A percentile compares a stretch with the other conserved stretches of the same genome.
Evolutionary conservation across 2,329 filamentous ascomycete genomes (phyloP).

Genomic region (Neonectria neomacrospora): DNA sequence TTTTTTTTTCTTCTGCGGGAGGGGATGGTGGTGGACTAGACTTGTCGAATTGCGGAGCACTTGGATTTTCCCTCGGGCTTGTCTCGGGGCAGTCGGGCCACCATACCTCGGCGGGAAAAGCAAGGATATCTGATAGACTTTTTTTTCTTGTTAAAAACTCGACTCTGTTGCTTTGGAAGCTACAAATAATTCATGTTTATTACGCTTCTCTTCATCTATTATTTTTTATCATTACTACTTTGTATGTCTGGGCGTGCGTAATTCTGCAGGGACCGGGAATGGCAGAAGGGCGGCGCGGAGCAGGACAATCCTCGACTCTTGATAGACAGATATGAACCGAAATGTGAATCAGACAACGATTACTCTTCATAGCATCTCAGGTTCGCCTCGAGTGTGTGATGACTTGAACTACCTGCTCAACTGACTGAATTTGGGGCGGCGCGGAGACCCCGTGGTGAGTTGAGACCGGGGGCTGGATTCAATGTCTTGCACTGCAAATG

Average conservation of each 20-base stretch:
- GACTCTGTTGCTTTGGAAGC: conserved; percentile 40
- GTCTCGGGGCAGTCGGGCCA: conserved; percentile 43
- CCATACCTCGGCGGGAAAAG: conserved; percentile 39
- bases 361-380: conserved; percentile 4
- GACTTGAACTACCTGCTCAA: not conserved
- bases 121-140: conserved; percentile 38
- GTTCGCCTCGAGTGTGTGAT: not conserved
- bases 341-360: conserved; percentile 20
- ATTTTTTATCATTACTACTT: conserved; percentile 10
- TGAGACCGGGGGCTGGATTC: conserved; percentile 18
- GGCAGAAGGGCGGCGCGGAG: conserved; percentile 4
- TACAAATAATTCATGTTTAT: conserved; percentile 32
- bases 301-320: conserved; percentile 10
- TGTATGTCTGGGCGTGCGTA: conserved; percentile 6
- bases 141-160: conserved; percentile 39
- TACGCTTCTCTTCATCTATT: conserved; percentile 21
- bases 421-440: conserved; percentile 3
- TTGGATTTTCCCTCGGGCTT: conserved; percentile 48
- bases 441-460: conserved; percentile 14
- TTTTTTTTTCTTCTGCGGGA: conserved; percentile 32
- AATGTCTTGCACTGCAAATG: conserved; percentile 29
- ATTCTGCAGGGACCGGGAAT: conserved; percentile 14
- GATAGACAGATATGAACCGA: conserved; percentile 25
- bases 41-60: conserved; percentile 44
- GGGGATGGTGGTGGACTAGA: conserved; percentile 43